These are phyloP conservation scores for Myriosclerotinia scirpicola DNA, from an alignment of 2,329 filamentous ascomycete genomes.

Conservation along the genomic window DNA sequence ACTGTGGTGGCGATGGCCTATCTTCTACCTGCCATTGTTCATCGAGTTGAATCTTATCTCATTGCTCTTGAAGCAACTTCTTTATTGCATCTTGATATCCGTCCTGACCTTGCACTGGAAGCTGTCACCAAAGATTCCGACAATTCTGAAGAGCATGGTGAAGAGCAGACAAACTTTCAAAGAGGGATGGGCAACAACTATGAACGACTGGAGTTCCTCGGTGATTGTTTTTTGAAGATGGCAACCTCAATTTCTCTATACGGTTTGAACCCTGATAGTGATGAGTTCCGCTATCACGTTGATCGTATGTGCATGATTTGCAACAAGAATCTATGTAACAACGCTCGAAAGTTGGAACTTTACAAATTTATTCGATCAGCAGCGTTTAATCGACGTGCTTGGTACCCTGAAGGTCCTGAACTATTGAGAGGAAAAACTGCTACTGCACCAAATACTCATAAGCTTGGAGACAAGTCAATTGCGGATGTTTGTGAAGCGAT, in stretches of 20 bases:
- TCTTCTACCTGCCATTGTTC: conserved; percentile 79
- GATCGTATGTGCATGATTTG: conserved; percentile 88
- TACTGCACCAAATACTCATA: conserved; percentile 58
- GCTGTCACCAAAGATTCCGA: conserved; percentile 92
- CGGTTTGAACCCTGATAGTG: conserved; percentile 69
- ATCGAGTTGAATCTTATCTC: conserved; percentile 77
- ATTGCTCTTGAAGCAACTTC: conserved; percentile 75
- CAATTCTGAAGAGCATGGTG: conserved; percentile 71
- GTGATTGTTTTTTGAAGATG: conserved; percentile 94
- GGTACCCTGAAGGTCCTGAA: conserved; percentile 82
- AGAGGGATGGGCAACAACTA: conserved; percentile 92
- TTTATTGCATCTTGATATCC: conserved; percentile 62
- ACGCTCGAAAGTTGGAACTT: conserved; percentile 64
- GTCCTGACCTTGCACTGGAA: conserved; percentile 73
- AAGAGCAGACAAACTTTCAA: conserved; percentile 71
- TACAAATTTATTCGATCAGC: conserved; percentile 80
- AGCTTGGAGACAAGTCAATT: conserved; percentile 81
- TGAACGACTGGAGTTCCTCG: conserved; percentile 88
- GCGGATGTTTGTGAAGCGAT: conserved; percentile 94
- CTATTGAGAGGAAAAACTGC: conserved; percentile 71
- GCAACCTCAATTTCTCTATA: conserved; percentile 88
- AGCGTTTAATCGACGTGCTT: conserved; percentile 71
- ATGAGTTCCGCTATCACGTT: conserved; percentile 87
- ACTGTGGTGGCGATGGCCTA: conserved; percentile 71
- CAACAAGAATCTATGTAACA: conserved; percentile 85